phyloP scores from a whole-genome alignment of 2,329 filamentous ascomycete species.

The Ophiobolus disseminans region DNA sequence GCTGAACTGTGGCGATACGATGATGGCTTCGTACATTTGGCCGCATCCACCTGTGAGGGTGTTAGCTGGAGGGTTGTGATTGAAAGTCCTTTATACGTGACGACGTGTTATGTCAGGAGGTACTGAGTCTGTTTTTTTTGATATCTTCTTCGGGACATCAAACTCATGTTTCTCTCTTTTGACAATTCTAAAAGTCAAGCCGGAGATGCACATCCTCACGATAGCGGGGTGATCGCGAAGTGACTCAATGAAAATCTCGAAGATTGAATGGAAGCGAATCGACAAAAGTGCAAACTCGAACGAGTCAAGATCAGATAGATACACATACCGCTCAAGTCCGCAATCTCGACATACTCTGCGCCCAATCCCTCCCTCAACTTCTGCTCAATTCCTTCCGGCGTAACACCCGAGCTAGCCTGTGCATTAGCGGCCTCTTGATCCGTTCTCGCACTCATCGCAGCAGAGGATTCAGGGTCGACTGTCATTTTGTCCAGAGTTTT shows the following conservation, averaged over 20 bases:
- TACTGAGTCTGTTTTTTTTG: too few species aligned
- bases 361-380: constrained; percentile 74
- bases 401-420: constrained; percentile 67
- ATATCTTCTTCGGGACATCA: too few species aligned
- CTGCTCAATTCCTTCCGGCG: constrained; percentile 72
- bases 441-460: constrained; percentile 53
- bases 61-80: constrained; percentile 29
- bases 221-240: too few species aligned
- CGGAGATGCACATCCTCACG: too few species aligned
- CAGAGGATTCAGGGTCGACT: constrained; percentile 21
- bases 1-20: constrained; percentile 63
- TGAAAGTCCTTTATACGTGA: too few species aligned
- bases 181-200: too few species aligned
- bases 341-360: constrained; percentile 83
- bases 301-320: background rate
- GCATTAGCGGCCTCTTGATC: constrained; percentile 58
- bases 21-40: constrained; percentile 73
- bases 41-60: constrained; percentile 67
- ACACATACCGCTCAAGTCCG: constrained; percentile 84
- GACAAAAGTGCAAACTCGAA: background rate
- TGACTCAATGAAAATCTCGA: too few species aligned
- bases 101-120: too few species aligned
- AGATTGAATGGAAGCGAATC: too few species aligned
- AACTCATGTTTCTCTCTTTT: too few species aligned
- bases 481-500: constrained; percentile 39